A percentile compares a stretch with the other conserved stretches of the same genome.
Evolutionary conservation across 805 yeast species (phyloP).

Genomic region (Starmera quercuum): DNA sequence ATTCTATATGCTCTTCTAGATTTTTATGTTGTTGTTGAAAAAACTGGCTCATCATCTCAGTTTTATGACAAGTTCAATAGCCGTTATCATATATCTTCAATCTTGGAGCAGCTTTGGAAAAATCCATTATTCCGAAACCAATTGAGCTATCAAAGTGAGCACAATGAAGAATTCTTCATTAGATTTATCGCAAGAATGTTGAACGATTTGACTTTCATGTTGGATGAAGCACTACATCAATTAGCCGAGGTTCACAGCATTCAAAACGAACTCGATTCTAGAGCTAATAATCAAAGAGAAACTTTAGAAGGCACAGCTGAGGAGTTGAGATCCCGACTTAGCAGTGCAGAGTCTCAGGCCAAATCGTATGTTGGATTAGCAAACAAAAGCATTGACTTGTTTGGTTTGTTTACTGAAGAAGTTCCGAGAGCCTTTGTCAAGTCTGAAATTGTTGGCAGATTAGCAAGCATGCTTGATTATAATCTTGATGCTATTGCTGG

Average conservation of each 20-base stretch:
- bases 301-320: conserved; percentile 46
- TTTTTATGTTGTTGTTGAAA: conserved; percentile 90
- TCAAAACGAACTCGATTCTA: conserved; percentile 53
- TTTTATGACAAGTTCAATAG: conserved; percentile 94
- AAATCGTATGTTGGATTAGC: conserved; percentile 76
- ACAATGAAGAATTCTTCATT: conserved; percentile 77
- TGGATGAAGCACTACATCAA: conserved; percentile 85
- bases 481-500: conserved; percentile 91
- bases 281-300: conserved; percentile 26
- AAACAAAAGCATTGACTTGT: conserved; percentile 72
- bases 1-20: conserved; percentile 78
- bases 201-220: conserved; percentile 84
- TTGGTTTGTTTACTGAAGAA: conserved; percentile 76
- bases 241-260: conserved; percentile 69
- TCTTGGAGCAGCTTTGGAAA: conserved; percentile 79
- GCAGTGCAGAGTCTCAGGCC: conserved; percentile 67
- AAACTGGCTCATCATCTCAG: conserved; percentile 91
- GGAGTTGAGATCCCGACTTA: conserved; percentile 50
- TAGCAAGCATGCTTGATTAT: conserved; percentile 94
- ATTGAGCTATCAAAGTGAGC: conserved; percentile 56
- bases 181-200: conserved; percentile 91
- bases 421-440: conserved; percentile 82
- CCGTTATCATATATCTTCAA: conserved; percentile 77
- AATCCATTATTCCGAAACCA: conserved; percentile 61
- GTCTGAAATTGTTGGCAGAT: conserved; percentile 85